Evolutionary conservation across 108 stramenopile genomes (phyloP).

Genomic region (Cyclotella cryptica): DNA sequence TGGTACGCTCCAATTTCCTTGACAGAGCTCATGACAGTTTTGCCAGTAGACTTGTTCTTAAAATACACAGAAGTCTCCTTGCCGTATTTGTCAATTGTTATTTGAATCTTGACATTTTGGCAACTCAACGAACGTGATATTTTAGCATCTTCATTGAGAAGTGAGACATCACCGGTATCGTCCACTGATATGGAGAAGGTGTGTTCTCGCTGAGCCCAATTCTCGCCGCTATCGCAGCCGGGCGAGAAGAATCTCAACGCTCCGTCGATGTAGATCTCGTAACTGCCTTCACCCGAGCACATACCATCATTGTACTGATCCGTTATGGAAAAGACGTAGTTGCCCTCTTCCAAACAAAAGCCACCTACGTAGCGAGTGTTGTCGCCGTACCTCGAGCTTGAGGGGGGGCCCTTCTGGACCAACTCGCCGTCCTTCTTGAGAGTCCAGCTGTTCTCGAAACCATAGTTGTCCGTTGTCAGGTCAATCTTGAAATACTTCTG

Average conservation of each 20-base stretch:
- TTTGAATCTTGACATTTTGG: constrained; percentile 26
- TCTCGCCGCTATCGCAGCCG: not conserved
- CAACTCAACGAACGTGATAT: not conserved
- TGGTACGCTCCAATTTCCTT: constrained; percentile 28
- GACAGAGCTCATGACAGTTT: constrained; percentile 3
- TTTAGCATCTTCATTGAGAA: not conserved
- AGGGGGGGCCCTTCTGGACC: constrained; percentile 11
- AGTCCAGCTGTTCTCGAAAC: constrained; percentile 25
- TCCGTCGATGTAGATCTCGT: constrained; percentile 4
- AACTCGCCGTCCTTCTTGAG: constrained; percentile 4
- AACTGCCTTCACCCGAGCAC: constrained; percentile 24
- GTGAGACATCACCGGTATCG: not conserved
- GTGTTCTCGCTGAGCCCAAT: constrained; percentile 22
- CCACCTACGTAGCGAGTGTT: constrained; percentile 18
- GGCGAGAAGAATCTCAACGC: constrained; percentile 8
- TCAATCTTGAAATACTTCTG: constrained; percentile 27
- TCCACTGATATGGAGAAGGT: constrained; percentile 1
- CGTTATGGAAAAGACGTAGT: constrained; percentile 14
- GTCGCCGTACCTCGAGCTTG: constrained; percentile 9
- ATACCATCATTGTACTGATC: constrained; percentile 28
- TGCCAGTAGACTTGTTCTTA: constrained; percentile 21
- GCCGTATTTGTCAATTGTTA: constrained; percentile 37
- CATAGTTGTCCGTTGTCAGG: constrained; percentile 24
- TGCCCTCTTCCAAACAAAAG: constrained; percentile 17
- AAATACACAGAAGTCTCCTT: constrained; percentile 31